phyloP scores from a whole-genome alignment of 768 basidiomycete genomes.

The Mycena olivaceomarginata region DNA sequence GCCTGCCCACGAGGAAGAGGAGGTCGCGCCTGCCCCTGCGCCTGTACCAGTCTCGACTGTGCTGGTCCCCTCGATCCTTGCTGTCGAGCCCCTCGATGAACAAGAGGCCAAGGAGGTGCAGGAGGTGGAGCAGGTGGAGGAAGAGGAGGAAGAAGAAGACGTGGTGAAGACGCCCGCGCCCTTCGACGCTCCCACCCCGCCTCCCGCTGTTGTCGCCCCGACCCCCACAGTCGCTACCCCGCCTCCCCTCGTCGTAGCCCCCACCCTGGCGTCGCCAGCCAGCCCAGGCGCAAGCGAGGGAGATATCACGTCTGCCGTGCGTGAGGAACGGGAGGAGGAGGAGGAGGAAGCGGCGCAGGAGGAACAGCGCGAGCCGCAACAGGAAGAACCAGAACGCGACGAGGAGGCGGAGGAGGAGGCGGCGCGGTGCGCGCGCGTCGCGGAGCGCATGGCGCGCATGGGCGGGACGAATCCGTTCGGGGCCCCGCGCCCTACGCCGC shows the following conservation, averaged over 20 bases:
- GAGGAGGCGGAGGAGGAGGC: slow-evolving; percentile 64
- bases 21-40: not conserved
- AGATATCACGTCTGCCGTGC: slow-evolving; percentile 28
- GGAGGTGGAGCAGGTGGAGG: slow-evolving; percentile 5
- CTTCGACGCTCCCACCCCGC: not conserved
- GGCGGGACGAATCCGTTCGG: slow-evolving; percentile 80
- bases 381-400: slow-evolving; percentile 1
- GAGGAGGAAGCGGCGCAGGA: slow-evolving; percentile 11
- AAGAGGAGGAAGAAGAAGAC: slow-evolving; percentile 29
- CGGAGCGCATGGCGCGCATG: slow-evolving; percentile 73
- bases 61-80: no score
- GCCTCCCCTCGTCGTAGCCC: no score
- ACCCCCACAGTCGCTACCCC: not conserved
- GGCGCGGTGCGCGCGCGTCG: slow-evolving; percentile 62
- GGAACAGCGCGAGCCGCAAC: slow-evolving; percentile 57
- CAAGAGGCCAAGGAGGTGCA: not conserved
- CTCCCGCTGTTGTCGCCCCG: not conserved
- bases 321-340: slow-evolving; percentile 21
- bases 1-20: not conserved
- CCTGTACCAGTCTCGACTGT: not conserved
- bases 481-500: slow-evolving; percentile 53
- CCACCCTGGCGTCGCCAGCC: no score
- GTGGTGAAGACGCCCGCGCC: slow-evolving; percentile 22
- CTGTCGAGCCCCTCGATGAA: no score
- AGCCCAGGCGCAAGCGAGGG: slow-evolving; percentile 16